Conservation (phyloP, 163 green algal genomes). For the Scenedesmus sp. region DNA sequence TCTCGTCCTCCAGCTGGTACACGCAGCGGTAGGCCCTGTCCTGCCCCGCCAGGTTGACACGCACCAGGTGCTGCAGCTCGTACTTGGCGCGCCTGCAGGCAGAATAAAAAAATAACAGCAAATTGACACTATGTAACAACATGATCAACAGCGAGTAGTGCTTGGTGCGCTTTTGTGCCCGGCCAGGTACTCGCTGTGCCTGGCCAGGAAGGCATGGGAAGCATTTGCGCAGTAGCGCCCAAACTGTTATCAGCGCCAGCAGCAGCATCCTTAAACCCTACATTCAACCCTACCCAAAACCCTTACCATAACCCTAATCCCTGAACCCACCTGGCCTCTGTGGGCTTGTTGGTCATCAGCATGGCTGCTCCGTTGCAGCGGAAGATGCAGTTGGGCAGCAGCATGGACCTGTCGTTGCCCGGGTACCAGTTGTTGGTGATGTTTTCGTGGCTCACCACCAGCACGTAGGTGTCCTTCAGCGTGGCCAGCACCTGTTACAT, state of each 20-base stretch:
- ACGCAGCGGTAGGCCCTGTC: slow-evolving; percentile 88
- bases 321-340: slow-evolving; percentile 43
- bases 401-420: slow-evolving; percentile 65
- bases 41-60: slow-evolving; percentile 89
- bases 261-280: no score
- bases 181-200: no score
- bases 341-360: slow-evolving; percentile 88
- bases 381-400: slow-evolving; percentile 98
- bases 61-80: slow-evolving; percentile 83
- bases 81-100: slow-evolving; percentile 71
- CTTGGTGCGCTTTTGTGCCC: no score
- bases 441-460: slow-evolving; percentile 97
- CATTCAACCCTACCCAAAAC: no score
- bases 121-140: no score
- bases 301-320: background rate
- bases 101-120: background rate
- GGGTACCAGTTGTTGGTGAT: slow-evolving; percentile 57
- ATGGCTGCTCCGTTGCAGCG: slow-evolving; percentile 92
- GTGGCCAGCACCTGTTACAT: slow-evolving; percentile 83
- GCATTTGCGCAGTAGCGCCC: no score
- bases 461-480: slow-evolving; percentile 77
- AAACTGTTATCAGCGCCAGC: no score
- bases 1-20: slow-evolving; percentile 84
- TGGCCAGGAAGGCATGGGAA: no score
- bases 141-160: no score